Base-by-base conservation (phyloP, 2,329 filamentous ascomycete species). In the Pseudocercospora pini-densiflorae region DNA sequence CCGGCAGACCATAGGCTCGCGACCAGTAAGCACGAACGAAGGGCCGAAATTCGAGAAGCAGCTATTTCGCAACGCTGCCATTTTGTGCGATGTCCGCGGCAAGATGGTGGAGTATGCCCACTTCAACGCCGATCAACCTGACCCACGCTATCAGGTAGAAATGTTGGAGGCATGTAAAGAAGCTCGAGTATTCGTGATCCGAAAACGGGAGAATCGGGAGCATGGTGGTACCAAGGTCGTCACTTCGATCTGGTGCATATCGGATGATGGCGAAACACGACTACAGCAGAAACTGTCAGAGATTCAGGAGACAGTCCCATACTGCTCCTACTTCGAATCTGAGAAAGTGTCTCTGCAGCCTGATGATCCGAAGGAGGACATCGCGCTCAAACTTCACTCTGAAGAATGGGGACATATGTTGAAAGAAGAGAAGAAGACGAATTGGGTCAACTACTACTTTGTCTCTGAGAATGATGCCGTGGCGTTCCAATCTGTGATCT, bases 371-470 rank as follows among this genome's bases (percentile, higher is more conserved):
- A 67, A 65, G 2, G 73, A 79, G 0, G 74, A 77, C 0, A 79
- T 78, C 36, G 70, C 75, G 27, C 75, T 84, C 12, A 76, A 75
- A 21, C 82, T 81, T 61, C 81, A 83, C 62, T 75, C 76, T 10
- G 69, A 76, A 5, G 66, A 69, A 5, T 81, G 77, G 70, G 80
- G 78, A 0, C 74, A 73, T 3, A 68, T 74, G 31, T 68, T 78
- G 0, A 59, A 75, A n/a, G 77, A 74, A 36, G 74, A 77, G 16
- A 75, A 76, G 19, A 79, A 77, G 49, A 82, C 81, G 0, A 79
- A 74, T 10, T 83, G 81, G 81, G 76, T 82, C 21, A 83, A 82
- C 60, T 83, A 82, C 62, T 72, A 81, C 29, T 81, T 84, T 59
- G 63, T 64, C 1, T 65, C 64, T 2, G 73, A 71, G 7, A 66